These are phyloP conservation scores for Hypomontagnella monticulosa DNA, from an alignment of 495 filamentous ascomycete genomes.

Conservation along the genomic window DNA sequence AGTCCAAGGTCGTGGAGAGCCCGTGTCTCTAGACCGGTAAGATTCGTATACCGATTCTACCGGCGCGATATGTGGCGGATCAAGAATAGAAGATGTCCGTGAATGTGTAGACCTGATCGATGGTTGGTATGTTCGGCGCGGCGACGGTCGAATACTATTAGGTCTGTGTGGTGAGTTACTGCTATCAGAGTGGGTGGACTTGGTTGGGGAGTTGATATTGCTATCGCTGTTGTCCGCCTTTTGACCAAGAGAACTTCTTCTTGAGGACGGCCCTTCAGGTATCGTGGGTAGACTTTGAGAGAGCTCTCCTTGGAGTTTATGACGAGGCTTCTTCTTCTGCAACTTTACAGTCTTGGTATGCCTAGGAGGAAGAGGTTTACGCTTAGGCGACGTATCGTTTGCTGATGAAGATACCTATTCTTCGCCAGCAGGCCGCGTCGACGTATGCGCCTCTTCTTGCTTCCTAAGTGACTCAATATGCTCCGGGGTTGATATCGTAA, in stretches of 20 bases:
- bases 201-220: conserved; percentile 10
- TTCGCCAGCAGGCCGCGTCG: conserved; percentile 12
- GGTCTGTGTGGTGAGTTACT: conserved; percentile 51
- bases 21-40: conserved; percentile 47
- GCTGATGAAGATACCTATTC: conserved; percentile 29
- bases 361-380: conserved; percentile 32
- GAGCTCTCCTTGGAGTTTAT: conserved; percentile 18
- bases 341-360: conserved; percentile 53
- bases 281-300: conserved; percentile 50
- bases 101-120: conserved; percentile 57
- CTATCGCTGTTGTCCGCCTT: conserved; percentile 11
- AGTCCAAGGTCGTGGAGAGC: conserved; percentile 76
- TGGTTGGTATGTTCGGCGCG: conserved; percentile 58
- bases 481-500: conserved; percentile 46
- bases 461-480: conserved; percentile 43
- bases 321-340: conserved; percentile 49
- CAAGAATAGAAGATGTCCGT: conserved; percentile 54
- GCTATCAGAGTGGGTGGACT: conserved; percentile 11
- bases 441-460: conserved; percentile 45
- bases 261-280: conserved; percentile 57
- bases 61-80: conserved; percentile 58
- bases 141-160: conserved; percentile 49
- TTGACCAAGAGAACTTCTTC: conserved; percentile 46
- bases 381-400: conserved; percentile 15
- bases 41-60: conserved; percentile 57